Base-by-base conservation (phyloP, 371 early-diverging fungal genomes). In the Lichtheimia hyalospora region DNA sequence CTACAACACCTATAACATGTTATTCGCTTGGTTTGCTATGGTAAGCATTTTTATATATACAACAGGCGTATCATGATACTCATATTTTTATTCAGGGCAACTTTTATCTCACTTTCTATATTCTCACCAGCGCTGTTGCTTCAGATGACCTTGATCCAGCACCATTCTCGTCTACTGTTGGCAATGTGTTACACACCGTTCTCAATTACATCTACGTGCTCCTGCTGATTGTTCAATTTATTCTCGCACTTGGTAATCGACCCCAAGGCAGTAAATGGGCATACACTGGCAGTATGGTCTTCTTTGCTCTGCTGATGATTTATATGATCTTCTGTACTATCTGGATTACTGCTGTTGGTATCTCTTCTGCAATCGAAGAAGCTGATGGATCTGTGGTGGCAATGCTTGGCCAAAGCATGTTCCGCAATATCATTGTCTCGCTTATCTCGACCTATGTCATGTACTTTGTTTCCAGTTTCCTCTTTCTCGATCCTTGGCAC, bases 21-120 rank as follows among this genome's bases (percentile, higher is more conserved):
- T 91, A 23, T 92, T 92, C 68, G 82, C 86, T 49, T 92, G 91
- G 91, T 89, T 92, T 60, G 74, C 84, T 7, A 62, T 91, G 66
- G 87, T 84, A 74, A 66, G 74, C 60, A n/a, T 46, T 4, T 46
- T 16, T 34, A 8, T 34, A 8, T 34, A 34, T 6, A 8, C 10
- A 34, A 27, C 27, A 27, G 7, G 7, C 1, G 27, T 34, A 34
- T 34, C 34, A 34, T 34, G 34, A 34, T 34, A 10, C 34, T 34
- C 10, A 34, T 2, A 34, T 34, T 34, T 10, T 34, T 3, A 46
- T 14, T 21, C 67, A 84, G 87, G 86, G 82, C 58, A 89, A 87
- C 75, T 89, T 90, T 54, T 91, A 86, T 67, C 79, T 91, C 25
- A 85, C 84, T 3, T 93, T 90, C 71, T 85, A 74, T 70, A 87